Conservation (phyloP, 371 early-diverging fungal genomes). For the Lichtheimia hyalospora region DNA sequence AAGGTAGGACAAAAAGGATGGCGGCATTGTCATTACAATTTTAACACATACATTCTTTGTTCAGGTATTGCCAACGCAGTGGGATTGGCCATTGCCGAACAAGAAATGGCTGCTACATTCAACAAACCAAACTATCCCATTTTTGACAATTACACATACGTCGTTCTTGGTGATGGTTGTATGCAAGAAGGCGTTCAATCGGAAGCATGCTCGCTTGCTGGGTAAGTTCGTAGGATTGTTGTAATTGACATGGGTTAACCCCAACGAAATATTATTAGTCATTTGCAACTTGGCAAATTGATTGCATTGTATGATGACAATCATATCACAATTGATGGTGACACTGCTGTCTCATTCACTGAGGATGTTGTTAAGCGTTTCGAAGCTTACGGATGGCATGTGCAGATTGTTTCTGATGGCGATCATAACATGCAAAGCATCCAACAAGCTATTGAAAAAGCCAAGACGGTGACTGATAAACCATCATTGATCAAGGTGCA, state of each 20-base stretch:
- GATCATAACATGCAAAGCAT: conserved; percentile 79
- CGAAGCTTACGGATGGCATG: conserved; percentile 95
- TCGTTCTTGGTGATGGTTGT: conserved; percentile 98
- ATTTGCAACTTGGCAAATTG: conserved; percentile 94
- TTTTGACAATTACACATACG: conserved; percentile 86
- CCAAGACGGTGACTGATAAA: conserved; percentile 83
- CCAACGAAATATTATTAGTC: conserved; percentile 50
- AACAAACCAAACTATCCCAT: conserved; percentile 85
- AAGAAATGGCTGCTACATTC: conserved; percentile 87
- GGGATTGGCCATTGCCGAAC: conserved; percentile 94
- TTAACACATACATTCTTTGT: background rate
- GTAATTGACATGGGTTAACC: background rate
- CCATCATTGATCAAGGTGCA: conserved; percentile 88
- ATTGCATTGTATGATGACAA: conserved; percentile 98
- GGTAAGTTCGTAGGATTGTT: conserved; percentile 58
- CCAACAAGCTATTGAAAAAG: conserved; percentile 72
- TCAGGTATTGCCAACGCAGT: conserved; percentile 88
- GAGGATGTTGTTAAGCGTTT: conserved; percentile 94
- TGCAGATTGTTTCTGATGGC: conserved; percentile 79
- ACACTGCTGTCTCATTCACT: conserved; percentile 88
- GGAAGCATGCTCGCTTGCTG: conserved; percentile 98
- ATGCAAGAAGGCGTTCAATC: conserved; percentile 98
- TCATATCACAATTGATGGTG: conserved; percentile 95
- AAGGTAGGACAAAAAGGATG: conserved; percentile 67
- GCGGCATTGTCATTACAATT: background rate